Evolutionary conservation across 1,284 basidiomycete genomes (phyloP), one percentile per base, ranked within the genome.

Genomic region (Apiotrichum akiyoshidainum): DNA sequence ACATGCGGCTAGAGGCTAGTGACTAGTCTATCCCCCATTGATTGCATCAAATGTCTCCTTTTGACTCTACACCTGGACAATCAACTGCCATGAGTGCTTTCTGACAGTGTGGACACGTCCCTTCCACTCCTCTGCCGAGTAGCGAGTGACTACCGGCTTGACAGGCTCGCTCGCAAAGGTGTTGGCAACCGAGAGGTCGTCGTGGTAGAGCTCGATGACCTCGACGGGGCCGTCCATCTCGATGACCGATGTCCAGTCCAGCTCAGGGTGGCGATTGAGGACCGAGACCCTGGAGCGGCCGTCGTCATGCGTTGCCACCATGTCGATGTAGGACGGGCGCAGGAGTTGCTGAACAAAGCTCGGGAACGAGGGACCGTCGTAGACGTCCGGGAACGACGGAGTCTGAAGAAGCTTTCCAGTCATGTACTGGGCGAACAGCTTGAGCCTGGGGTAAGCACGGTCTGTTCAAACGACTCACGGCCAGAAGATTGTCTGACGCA

Each of bases 11-110:
- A n/a, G n/a, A n/a, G n/a, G n/a, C n/a, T n/a, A n/a, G n/a, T n/a
- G n/a, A n/a, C n/a, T n/a, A n/a, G n/a, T n/a, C n/a, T n/a, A n/a
- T n/a, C n/a, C n/a, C n/a, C n/a, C n/a, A n/a, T n/a, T n/a, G n/a
- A n/a, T n/a, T n/a, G n/a, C n/a, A n/a, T n/a, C n/a, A n/a, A n/a
- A n/a, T n/a, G n/a, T n/a, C n/a, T n/a, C n/a, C n/a, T n/a, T n/a
- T n/a, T n/a, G n/a, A n/a, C n/a, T 16, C 31, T 33, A 7, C 7
- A 46, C 31, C 46, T 46, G 46, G 2, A 37, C 47, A n/a, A 72
- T 63, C 64, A 76, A 71, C 41, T 60, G 41, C 74, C 74, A 76
- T 33, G 74, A 76, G 54, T 76, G 72, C 60, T 71, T 70, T 53
- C 58, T 48, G 8, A 74, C 66, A 10, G 53, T 59, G 33, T 59